phyloP scores from a whole-genome alignment of 208 protist species.

The Endotrypanum monterogeii region DNA sequence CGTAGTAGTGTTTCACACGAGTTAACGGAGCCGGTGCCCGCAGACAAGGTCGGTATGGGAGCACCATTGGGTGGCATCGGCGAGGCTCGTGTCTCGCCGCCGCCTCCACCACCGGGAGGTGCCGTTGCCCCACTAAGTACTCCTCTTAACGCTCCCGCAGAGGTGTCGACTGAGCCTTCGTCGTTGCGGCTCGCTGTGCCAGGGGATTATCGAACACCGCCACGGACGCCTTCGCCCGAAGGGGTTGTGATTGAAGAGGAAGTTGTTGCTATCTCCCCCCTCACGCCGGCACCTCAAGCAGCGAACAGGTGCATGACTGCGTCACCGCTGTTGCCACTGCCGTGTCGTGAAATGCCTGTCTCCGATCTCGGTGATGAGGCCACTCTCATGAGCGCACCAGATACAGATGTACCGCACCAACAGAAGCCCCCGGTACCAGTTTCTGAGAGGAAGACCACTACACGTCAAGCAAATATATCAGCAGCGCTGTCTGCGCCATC shows the following conservation, averaged over 20 bases:
- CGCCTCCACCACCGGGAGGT: not conserved
- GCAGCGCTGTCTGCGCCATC: not conserved
- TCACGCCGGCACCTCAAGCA: slow-evolving; percentile 6
- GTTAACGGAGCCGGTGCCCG: not conserved
- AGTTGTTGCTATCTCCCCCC: slow-evolving; percentile 18
- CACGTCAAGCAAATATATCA: not conserved
- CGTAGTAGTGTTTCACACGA: not conserved
- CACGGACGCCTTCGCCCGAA: not conserved
- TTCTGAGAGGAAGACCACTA: not conserved
- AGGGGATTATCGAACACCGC: not conserved
- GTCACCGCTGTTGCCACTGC: not conserved
- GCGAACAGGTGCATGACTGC: not conserved
- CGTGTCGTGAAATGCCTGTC: not conserved
- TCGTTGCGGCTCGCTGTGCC: not conserved
- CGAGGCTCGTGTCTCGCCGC: not conserved
- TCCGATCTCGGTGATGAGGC: not conserved
- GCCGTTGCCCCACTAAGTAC: not conserved
- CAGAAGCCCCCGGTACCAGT: not conserved
- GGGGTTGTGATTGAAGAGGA: not conserved
- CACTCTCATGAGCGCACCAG: not conserved
- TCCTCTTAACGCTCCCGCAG: not conserved
- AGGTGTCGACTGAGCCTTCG: not conserved
- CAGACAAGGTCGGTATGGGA: not conserved
- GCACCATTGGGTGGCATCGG: not conserved
- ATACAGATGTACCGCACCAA: not conserved